phyloP scores from a whole-genome alignment of 805 yeast species.

The Jamesozyma gamospora region DNA sequence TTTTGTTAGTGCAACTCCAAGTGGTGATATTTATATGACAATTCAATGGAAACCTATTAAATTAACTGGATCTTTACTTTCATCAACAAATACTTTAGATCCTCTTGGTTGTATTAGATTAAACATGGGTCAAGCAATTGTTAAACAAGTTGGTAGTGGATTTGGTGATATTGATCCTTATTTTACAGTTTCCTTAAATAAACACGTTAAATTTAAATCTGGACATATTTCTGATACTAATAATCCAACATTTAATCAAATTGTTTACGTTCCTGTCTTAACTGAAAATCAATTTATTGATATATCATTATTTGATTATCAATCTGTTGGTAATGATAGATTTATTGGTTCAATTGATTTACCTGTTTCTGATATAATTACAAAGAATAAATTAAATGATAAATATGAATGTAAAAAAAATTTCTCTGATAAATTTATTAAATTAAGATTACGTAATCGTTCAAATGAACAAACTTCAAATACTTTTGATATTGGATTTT shows the following conservation, averaged over 20 bases:
- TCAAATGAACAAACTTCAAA: slow-evolving; percentile 42
- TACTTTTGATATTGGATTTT: slow-evolving; percentile 41
- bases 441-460: slow-evolving; percentile 24
- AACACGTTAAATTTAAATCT: slow-evolving; percentile 48
- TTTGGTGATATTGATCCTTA: slow-evolving; percentile 74
- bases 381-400: slow-evolving; percentile 35
- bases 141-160: slow-evolving; percentile 45
- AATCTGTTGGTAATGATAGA: slow-evolving; percentile 53
- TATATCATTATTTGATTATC: slow-evolving; percentile 57
- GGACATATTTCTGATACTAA: slow-evolving; percentile 41
- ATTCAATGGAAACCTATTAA: slow-evolving; percentile 66
- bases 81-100: slow-evolving; percentile 33
- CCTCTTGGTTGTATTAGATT: slow-evolving; percentile 62
- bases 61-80: slow-evolving; percentile 39
- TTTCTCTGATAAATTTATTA: slow-evolving; percentile 32
- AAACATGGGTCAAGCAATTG: slow-evolving; percentile 43
- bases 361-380: slow-evolving; percentile 38
- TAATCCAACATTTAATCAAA: slow-evolving; percentile 52
- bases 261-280: slow-evolving; percentile 48
- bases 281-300: slow-evolving; percentile 51
- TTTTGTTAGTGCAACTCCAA: slow-evolving; percentile 41
- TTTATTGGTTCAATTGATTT: slow-evolving; percentile 49
- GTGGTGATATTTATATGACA: slow-evolving; percentile 44
- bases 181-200: slow-evolving; percentile 48
- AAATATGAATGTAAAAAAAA: slow-evolving; percentile 44